These are phyloP conservation scores for Cercospora berteroae DNA, from an alignment of 2,329 filamentous ascomycete species.

Conservation along the genomic window DNA sequence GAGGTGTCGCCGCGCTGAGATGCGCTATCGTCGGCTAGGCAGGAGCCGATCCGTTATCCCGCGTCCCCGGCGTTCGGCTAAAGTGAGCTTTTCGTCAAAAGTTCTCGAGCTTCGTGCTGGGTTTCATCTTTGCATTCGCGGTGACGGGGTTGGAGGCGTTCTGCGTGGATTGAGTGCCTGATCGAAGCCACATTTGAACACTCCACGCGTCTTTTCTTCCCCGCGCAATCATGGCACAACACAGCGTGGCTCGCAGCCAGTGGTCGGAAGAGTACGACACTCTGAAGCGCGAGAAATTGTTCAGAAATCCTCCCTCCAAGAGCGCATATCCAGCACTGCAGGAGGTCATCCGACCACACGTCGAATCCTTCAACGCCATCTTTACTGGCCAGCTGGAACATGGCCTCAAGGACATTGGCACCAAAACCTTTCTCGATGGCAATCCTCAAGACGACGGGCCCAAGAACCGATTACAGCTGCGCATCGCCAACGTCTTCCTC, in stretches of 20 bases:
- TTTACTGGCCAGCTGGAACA: conserved; percentile 75
- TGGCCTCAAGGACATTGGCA: conserved; percentile 83
- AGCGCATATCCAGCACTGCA: conserved; percentile 85
- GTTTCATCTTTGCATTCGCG: not conserved
- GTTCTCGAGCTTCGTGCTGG: conserved; percentile 4
- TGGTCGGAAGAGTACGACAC: conserved; percentile 90
- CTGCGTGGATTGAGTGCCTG: not conserved
- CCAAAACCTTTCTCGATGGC: conserved; percentile 82
- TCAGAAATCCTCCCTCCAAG: conserved; percentile 78
- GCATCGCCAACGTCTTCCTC: conserved; percentile 76
- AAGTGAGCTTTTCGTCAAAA: conserved; percentile 7
- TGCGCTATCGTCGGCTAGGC: conserved; percentile 3
- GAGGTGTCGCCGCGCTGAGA: conserved; percentile 5
- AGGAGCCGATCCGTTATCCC: conserved; percentile 1
- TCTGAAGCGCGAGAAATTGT: conserved; percentile 80
- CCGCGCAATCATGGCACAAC: conserved; percentile 5
- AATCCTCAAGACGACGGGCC: conserved; percentile 52
- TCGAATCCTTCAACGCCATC: conserved; percentile 91
- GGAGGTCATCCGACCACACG: conserved; percentile 82
- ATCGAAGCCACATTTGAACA: not conserved
- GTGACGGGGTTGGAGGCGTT: not conserved
- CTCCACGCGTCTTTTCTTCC: not conserved
- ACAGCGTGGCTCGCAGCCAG: conserved; percentile 36
- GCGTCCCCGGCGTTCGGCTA: conserved; percentile 2
- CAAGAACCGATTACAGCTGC: conserved; percentile 70